Evolutionary conservation across 805 yeast species (phyloP), one percentile per base, ranked within the genome.

Genomic region (Cyberlindnera nakhonratchasimensis): DNA sequence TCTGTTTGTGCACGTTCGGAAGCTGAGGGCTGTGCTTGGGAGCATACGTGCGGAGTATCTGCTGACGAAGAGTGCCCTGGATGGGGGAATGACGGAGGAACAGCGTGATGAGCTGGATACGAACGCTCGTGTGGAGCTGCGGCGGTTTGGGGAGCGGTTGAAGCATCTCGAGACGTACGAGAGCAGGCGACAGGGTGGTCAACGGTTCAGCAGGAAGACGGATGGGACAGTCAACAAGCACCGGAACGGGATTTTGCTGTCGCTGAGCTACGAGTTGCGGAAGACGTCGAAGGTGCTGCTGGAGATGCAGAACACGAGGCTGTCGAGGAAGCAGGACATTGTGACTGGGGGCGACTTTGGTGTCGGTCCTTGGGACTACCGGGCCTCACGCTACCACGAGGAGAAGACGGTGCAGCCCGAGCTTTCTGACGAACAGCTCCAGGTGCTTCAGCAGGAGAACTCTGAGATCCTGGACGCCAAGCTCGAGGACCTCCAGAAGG

Each of bases 81-180:
- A 57, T 39, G 38, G 39, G 42, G 39, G 38, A 10, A 64, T 76
- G 57, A 52, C 71, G 20, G 67, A 69, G 23, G 66, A 62, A 9
- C 81, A 78, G 29, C 75, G 78, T 51, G 77, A 77, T 46, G 67
- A 70, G 28, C 68, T 80, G 18, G 85, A 79, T 49, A 72, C 76
- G 36, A 79, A 77, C 44, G 66, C 77, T 32, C 70, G 77, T 43
- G 52, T 71, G 19, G 74, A 76, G 53, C 51, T 79, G 34, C 80
- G 76, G 49, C 70, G 70, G 43, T 65, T 76, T 48, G 70, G 70
- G 46, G 75, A 74, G 43, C 72, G 77, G 53, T 66, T 77, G 35
- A 74, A 72, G 45, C 56, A 66, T 40, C 55, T 77, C 37, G 78
- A 74, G 43, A 61, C 65, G 3, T 78, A 82, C 49, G 86, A 82